phyloP scores from a whole-genome alignment of 192 early-diverging fungal species.

The Martensiomyces pterosporus region DNA sequence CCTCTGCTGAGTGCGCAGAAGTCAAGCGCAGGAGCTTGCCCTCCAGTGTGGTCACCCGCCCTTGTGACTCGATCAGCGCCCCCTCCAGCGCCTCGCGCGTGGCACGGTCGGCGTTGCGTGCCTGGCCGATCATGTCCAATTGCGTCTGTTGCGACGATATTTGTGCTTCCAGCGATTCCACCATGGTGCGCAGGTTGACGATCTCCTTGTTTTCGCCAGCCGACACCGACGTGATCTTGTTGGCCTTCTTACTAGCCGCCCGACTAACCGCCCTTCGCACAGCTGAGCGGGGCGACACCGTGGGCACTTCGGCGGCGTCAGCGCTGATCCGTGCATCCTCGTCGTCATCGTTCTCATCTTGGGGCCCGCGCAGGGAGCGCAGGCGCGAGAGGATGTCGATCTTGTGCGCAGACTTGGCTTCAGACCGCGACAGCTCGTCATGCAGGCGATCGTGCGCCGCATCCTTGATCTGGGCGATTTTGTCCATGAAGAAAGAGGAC shows the following conservation, averaged over 20 bases:
- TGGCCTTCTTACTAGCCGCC: constrained; percentile 38
- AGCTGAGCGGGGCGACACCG: constrained; percentile 38
- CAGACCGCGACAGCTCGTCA: constrained; percentile 32
- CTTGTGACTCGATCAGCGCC: constrained; percentile 28
- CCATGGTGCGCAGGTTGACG: constrained; percentile 5
- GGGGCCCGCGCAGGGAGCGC: constrained; percentile 5
- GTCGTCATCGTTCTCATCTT: constrained; percentile 9
- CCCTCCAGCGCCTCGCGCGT: constrained; percentile 19
- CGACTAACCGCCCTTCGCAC: constrained; percentile 40
- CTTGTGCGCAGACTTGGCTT: constrained; percentile 40
- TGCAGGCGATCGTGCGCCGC: constrained; percentile 36
- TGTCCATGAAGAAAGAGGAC: constrained; percentile 38
- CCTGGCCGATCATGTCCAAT: constrained; percentile 29
- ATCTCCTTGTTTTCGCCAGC: constrained; percentile 38
- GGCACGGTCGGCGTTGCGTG: constrained; percentile 21
- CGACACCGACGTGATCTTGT: constrained; percentile 42
- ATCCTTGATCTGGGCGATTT: constrained; percentile 48
- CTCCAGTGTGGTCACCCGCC: constrained; percentile 10
- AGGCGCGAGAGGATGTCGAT: constrained; percentile 48
- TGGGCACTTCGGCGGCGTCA: constrained; percentile 33
- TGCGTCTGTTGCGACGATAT: constrained; percentile 22
- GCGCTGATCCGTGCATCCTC: constrained; percentile 4
- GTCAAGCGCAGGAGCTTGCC: constrained; percentile 13
- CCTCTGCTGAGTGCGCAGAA: constrained; percentile 10
- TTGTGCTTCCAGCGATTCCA: constrained; percentile 22